Base-by-base conservation (phyloP, 176 grass and related monocot species). In the Eremochloa ophiuroides region DNA sequence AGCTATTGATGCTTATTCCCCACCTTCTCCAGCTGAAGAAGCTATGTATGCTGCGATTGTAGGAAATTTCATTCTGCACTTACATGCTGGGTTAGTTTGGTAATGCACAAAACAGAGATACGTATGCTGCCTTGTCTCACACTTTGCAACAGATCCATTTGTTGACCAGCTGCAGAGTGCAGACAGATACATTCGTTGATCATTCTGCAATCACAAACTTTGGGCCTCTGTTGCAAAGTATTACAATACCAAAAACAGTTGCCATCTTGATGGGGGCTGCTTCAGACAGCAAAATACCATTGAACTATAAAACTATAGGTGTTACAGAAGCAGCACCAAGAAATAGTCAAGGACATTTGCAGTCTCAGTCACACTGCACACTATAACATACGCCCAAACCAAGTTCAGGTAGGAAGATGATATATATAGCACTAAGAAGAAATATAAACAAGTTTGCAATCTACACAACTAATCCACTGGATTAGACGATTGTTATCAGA, bases 1-100 rank as follows among this genome's bases (percentile, higher is more conserved):
- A 66, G 63, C 64, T 23, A 69, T 33, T 28, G 76, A 85, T 85
- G 72, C 82, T 37, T 66, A 85, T 89, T 85, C 78, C 81, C 34
- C 43, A 70, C 42, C 22, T 56, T 65, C 44, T 70, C 12, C n/a
- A 65, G 20, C 17, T 71, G 43, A 89, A 85, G 53, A 83, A 41
- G 75, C 64, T 34, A 64, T 34, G 8, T 34, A 41, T 26, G 14
- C 14, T 25, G 20, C 3, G 0, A 25, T 7, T 40, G 15, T 27
- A 10, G 13, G 12, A 72, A 55, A 39, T 26, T 29, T 9, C 4
- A 33, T 13, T 27, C 6, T 51, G 50, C 62, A 79, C 66, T 60
- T 59, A 39, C 29, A 39, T 48, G 46, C 4, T 29, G 30, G 14
- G 66, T 66, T 78, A 64, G 65, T 75, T 69, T 14, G 23, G 23